These are phyloP conservation scores for Hypholoma sublateritium DNA, from an alignment of 768 basidiomycete species.

Conservation along the genomic window DNA sequence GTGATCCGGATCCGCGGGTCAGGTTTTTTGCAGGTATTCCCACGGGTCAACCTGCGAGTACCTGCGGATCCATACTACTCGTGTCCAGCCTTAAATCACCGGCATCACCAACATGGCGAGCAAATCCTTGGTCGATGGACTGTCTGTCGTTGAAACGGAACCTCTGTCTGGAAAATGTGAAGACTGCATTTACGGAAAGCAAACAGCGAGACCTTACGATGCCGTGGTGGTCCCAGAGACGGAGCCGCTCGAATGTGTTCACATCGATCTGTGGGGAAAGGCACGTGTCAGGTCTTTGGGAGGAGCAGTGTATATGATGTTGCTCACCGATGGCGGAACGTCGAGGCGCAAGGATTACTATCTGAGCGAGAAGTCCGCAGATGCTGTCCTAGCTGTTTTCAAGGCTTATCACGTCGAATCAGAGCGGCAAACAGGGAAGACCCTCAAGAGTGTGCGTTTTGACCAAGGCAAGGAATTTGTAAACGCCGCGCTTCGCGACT, in stretches of 20 bases:
- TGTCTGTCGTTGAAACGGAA: slow-evolving; percentile 19
- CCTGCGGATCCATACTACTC: too few species aligned
- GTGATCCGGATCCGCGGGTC: too few species aligned
- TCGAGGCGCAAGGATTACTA: slow-evolving; percentile 15
- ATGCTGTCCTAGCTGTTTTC: slow-evolving; percentile 7
- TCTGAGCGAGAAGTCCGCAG: slow-evolving; percentile 22
- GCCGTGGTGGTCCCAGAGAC: slow-evolving; percentile 12
- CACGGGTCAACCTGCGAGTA: too few species aligned
- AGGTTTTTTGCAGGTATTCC: too few species aligned
- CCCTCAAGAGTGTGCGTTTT: not conserved
- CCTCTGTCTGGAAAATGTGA: slow-evolving; percentile 17
- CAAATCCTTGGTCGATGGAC: slow-evolving; percentile 2
- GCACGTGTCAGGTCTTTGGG: slow-evolving; percentile 9
- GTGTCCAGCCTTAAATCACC: too few species aligned
- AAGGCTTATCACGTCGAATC: not conserved
- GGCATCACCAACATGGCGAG: slow-evolving; percentile 4
- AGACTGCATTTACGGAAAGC: slow-evolving; percentile 25
- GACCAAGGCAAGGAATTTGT: slow-evolving; percentile 12
- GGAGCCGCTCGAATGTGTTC: slow-evolving; percentile 16
- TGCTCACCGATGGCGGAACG: slow-evolving; percentile 20
- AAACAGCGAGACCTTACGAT: slow-evolving; percentile 20
- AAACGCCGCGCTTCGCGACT: not conserved
- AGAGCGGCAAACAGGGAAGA: slow-evolving; percentile 8
- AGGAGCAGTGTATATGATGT: slow-evolving; percentile 24
- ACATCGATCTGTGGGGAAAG: slow-evolving; percentile 26